A percentile compares a stretch with the other conserved stretches of the same genome.
Conservation (phyloP, 176 grass and related monocot species). For the Eragrostis nindensis region DNA sequence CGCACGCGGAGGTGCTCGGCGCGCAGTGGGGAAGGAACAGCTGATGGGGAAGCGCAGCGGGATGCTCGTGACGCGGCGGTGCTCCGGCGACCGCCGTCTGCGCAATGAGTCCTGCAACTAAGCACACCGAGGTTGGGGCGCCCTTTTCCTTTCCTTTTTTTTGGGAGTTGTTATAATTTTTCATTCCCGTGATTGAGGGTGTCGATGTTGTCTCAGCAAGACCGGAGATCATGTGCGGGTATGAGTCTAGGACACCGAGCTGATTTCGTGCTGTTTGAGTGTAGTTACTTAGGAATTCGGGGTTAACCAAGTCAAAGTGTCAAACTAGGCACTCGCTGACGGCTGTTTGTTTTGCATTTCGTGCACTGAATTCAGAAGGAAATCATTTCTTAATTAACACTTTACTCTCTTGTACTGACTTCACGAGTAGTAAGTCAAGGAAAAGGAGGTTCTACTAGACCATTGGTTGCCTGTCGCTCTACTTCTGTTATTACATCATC, state of each 20-base stretch:
- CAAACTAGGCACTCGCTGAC: not conserved
- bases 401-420: not conserved
- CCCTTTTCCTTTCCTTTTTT: not conserved
- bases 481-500: not conserved
- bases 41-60: not conserved
- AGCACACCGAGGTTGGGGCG: not conserved
- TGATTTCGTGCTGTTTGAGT: not conserved
- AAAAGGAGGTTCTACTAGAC: not conserved
- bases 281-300: not conserved
- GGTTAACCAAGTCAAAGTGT: not conserved
- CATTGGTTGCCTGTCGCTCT: not conserved
- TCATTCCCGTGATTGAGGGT: not conserved
- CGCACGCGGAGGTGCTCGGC: not conserved
- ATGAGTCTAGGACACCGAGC: not conserved
- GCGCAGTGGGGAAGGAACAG: not conserved
- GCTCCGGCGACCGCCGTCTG: not conserved
- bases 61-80: not conserved
- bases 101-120: too few species aligned
- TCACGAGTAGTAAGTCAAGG: not conserved
- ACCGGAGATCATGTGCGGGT: not conserved
- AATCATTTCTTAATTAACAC: not conserved
- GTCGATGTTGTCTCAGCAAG: not conserved
- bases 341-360: not conserved
- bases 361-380: not conserved
- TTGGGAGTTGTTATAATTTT: not conserved